Conservation (phyloP, 768 basidiomycete species). For the Russula dissimulans region DNA sequence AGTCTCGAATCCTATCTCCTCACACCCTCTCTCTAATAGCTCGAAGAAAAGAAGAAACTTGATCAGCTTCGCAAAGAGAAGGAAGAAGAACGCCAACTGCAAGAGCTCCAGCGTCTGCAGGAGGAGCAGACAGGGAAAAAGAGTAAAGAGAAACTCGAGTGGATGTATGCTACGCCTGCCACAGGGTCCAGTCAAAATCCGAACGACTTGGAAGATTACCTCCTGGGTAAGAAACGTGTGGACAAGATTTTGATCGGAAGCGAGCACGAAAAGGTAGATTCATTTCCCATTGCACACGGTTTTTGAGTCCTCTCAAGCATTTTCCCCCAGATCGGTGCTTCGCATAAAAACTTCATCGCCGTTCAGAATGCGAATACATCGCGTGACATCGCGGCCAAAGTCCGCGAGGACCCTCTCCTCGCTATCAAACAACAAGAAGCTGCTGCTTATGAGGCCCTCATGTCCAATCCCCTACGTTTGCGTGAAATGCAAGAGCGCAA, state of each 20-base stretch:
- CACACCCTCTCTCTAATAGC: slow-evolving; percentile 35
- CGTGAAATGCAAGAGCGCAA: slow-evolving; percentile 72
- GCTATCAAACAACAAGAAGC: slow-evolving; percentile 98
- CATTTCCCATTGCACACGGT: not conserved
- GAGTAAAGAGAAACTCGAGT: slow-evolving; percentile 88
- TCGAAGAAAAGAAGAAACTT: slow-evolving; percentile 97
- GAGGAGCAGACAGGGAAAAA: slow-evolving; percentile 95
- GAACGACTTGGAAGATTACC: slow-evolving; percentile 92
- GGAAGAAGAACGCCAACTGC: slow-evolving; percentile 93
- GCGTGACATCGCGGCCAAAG: slow-evolving; percentile 85
- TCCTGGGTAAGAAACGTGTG: slow-evolving; percentile 94
- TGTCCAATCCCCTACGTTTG: slow-evolving; percentile 79
- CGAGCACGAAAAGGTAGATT: slow-evolving; percentile 76
- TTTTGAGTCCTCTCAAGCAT: slow-evolving; percentile 13
- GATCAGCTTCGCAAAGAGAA: slow-evolving; percentile 96
- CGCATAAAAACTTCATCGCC: slow-evolving; percentile 90
- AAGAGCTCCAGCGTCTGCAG: slow-evolving; percentile 91
- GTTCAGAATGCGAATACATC: slow-evolving; percentile 87
- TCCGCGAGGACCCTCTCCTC: slow-evolving; percentile 94
- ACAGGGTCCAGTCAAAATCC: slow-evolving; percentile 78
- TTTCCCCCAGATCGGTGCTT: slow-evolving; percentile 55
- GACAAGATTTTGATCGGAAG: slow-evolving; percentile 91
- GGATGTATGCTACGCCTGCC: slow-evolving; percentile 99
- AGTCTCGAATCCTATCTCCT: not conserved
- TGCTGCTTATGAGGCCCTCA: slow-evolving; percentile 76